phyloP scores from a whole-genome alignment of 805 yeast genomes.

The Metschnikowia lunata region DNA sequence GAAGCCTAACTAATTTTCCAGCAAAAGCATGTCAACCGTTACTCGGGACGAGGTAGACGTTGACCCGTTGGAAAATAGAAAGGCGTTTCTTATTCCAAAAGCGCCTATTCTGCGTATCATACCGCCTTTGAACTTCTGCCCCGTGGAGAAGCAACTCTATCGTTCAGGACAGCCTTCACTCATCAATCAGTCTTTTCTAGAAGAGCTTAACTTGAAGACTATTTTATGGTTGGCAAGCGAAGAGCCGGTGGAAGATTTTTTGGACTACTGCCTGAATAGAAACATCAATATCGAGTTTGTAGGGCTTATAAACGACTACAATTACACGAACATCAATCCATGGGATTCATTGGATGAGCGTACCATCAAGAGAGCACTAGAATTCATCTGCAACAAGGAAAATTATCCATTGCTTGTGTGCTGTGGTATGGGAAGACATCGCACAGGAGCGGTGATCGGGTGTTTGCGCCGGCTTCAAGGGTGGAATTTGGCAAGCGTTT shows the following conservation, averaged over 20 bases:
- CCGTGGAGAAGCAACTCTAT: constrained; percentile 83
- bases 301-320: constrained; percentile 66
- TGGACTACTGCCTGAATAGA: constrained; percentile 73
- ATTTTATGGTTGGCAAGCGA: constrained; percentile 94
- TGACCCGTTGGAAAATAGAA: constrained; percentile 10
- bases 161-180: constrained; percentile 93
- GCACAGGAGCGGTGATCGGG: constrained; percentile 96
- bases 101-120: constrained; percentile 69
- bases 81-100: constrained; percentile 22
- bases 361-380: constrained; percentile 74
- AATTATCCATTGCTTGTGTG: constrained; percentile 86
- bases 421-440: constrained; percentile 97
- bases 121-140: constrained; percentile 93
- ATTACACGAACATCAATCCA: constrained; percentile 62
- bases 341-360: constrained; percentile 93
- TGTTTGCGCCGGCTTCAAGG: constrained; percentile 88
- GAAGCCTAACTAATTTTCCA: too few relatives aligned
- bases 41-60: constrained; percentile 5
- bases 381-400: constrained; percentile 64
- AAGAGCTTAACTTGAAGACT: constrained; percentile 67
- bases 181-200: constrained; percentile 83
- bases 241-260: constrained; percentile 85
- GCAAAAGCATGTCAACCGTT: neutral
- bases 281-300: constrained; percentile 77
- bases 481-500: constrained; percentile 91